Base-by-base conservation (phyloP, 352 stramenopile genomes). In the Globisporangium rhizosaccharum region DNA sequence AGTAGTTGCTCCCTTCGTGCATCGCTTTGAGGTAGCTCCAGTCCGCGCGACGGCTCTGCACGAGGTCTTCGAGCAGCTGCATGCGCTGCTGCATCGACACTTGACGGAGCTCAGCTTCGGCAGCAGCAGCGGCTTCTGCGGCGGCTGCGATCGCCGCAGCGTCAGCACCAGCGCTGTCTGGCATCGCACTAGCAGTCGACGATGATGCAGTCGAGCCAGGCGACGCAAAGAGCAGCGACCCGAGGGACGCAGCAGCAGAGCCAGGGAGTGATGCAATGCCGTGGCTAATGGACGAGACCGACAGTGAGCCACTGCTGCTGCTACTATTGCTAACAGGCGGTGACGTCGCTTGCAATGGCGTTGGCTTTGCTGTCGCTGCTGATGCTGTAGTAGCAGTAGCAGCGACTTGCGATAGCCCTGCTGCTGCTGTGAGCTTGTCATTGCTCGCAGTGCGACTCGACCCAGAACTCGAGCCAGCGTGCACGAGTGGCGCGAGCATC, bases 11-110 rank as follows among this genome's bases (percentile, higher is more conserved):
- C 18, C 82, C 82, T 59, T 82, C 68, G 56, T 94, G 84, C 78
- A 94, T 90, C 20, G 73, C 68, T 60, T 90, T 90, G 37, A 94
- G 57, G 66, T 94, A 94, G 47, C 65, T 88, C 75, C 79, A 90
- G 71, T 94, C 84, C 14, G 75, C 76, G 25, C 82, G 81, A 15
- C 84, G 76, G 30, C 78, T 67, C 71, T 88, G 74, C 46, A 91
- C 78, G 14, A 94, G 72, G 23, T 90, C 75, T 53, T 90, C 84
- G 37, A 94, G 56, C 39, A 89, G 73, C 51, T 75, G 73, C 73
- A 87, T 82, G 33, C 79, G 69, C 64, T 94, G 84, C 62, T 91
- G 79, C 0, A 71, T 63, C 48, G 79, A 79, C 42, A 86, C 73
- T 46, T 85, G 75, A 30, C 66, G 70, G 23, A 81, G 71, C 39